phyloP scores from a whole-genome alignment of 1,139 yeast species.

The Yamadazyma sp. region DNA sequence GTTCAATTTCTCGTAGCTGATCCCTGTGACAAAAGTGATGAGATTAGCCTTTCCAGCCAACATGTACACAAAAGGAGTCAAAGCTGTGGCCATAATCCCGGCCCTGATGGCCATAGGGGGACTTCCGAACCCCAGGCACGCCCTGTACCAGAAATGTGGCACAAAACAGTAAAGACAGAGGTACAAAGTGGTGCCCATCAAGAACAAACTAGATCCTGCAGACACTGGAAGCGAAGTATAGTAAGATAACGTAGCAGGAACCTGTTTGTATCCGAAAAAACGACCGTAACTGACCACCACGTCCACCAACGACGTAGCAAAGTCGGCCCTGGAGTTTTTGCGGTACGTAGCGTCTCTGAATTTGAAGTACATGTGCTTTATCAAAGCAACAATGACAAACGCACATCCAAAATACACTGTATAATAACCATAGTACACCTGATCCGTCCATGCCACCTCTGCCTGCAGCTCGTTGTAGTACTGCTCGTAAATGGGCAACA shows the following conservation, averaged over 20 bases:
- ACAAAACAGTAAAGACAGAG: slow-evolving; percentile 42
- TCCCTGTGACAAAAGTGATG: slow-evolving; percentile 52
- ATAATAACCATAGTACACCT: slow-evolving; percentile 43
- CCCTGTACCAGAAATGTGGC: slow-evolving; percentile 59
- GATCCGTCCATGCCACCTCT: slow-evolving; percentile 38
- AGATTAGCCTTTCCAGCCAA: slow-evolving; percentile 56
- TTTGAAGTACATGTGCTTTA: slow-evolving; percentile 40
- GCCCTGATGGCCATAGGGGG: slow-evolving; percentile 64
- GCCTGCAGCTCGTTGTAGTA: slow-evolving; percentile 34
- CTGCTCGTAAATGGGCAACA: slow-evolving; percentile 24
- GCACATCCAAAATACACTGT: slow-evolving; percentile 47
- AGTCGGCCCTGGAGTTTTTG: slow-evolving; percentile 13
- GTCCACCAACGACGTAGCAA: slow-evolving; percentile 23
- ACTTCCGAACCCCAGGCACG: slow-evolving; percentile 58
- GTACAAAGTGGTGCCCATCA: slow-evolving; percentile 43
- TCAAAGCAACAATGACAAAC: slow-evolving; percentile 33
- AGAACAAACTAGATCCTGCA: slow-evolving; percentile 44
- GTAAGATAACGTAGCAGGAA: slow-evolving; percentile 37
- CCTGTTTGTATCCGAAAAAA: slow-evolving; percentile 48
- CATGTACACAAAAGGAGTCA: slow-evolving; percentile 52
- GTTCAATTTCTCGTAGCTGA: slow-evolving; percentile 56
- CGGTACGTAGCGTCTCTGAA: slow-evolving; percentile 33
- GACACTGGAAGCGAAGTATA: slow-evolving; percentile 53
- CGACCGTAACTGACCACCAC: slow-evolving; percentile 42
- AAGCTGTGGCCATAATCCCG: slow-evolving; percentile 53